phyloP scores from a whole-genome alignment of 768 basidiomycete species.

The Rubroboletus satanas region DNA sequence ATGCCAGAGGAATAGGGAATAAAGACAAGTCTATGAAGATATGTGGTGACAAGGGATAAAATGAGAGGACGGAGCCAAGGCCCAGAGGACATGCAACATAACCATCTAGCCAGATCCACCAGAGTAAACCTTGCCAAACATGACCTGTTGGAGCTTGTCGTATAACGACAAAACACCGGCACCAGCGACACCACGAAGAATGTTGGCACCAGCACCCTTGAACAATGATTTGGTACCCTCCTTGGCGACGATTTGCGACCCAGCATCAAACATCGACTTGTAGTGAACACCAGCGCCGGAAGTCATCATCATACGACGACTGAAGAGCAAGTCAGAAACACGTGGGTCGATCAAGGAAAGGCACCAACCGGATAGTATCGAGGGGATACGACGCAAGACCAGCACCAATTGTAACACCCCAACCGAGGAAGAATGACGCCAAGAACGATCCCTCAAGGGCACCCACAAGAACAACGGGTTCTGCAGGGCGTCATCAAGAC shows the following conservation, averaged over 20 bases:
- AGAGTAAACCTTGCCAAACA: constrained; percentile 99
- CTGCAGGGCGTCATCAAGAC: constrained; percentile 37
- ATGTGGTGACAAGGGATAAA: constrained; percentile 20
- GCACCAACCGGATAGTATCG: constrained; percentile 75
- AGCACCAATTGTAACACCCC: constrained; percentile 99
- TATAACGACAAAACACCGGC: constrained; percentile 99
- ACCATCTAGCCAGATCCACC: constrained; percentile 55
- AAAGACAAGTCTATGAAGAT: constrained; percentile 34
- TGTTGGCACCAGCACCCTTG: constrained; percentile 97
- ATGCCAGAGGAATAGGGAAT: constrained; percentile 25
- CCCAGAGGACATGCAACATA: constrained; percentile 20
- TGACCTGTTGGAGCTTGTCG: constrained; percentile 93
- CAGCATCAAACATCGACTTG: constrained; percentile 99
- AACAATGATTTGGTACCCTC: constrained; percentile 95
- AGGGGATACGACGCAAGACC: constrained; percentile 97
- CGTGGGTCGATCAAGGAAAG: background rate
- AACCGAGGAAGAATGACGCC: constrained; percentile 94
- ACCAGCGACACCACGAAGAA: constrained; percentile 99
- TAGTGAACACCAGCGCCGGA: constrained; percentile 94
- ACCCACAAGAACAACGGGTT: constrained; percentile 97
- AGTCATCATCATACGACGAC: constrained; percentile 99
- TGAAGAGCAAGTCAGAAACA: constrained; percentile 34
- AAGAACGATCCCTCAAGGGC: constrained; percentile 94
- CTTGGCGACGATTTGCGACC: constrained; percentile 89
- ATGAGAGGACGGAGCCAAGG: constrained; percentile 31